Base-by-base conservation (phyloP, 305 asterid species). In the Fraxinus platypoda region DNA sequence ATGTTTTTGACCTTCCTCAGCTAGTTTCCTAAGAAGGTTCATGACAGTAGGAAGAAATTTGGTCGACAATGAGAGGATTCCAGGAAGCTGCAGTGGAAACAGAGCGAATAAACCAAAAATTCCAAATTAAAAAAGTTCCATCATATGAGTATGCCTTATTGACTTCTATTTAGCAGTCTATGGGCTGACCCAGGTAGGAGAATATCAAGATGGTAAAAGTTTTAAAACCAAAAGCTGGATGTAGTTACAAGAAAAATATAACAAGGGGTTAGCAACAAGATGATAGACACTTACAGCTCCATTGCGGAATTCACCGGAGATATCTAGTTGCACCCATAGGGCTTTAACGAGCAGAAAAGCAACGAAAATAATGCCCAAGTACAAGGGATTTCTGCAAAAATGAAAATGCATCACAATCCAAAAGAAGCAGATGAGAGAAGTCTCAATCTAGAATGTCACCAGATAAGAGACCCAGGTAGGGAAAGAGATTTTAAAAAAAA, bases 291-390 rank as follows among this genome's bases (percentile, higher is more conserved):
- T 94, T 88, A 95, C 99, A 80, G 90, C 87, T 80, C 98, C 99
- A 82, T 94, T 91, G 78, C 95, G 95, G 90, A 97, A 97, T 93
- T 93, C 98, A 52, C 94, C 94, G 28, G 97, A 84, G 80, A 96
- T 90, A 90, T 97, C 97, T 82, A 97, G 87, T 84, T 97, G 99
- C 88, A 94, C 98, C 98, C 98, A 97, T 75, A 97, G 95, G 81
- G 99, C 99, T 92, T 94, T 97, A 3, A 79, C 31, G 75, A 94
- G 92, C 80, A 94, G 93, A 83, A 87, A 94, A 52, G 81, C 93
- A 46, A 94, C 92, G 25, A 94, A 97, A 79, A 96, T 91, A 86
- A 96, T 71, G 41, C 92, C 91, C 90, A 96, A 85, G 83, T 90
- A 96, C 85, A 93, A 87, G 19, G 99, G 99, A 86, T 96, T 96